Percentiles rank a stretch among this genome's conserved stretches.
Conservation (phyloP, 306 rosid species). For the Lotus japonicus region DNA sequence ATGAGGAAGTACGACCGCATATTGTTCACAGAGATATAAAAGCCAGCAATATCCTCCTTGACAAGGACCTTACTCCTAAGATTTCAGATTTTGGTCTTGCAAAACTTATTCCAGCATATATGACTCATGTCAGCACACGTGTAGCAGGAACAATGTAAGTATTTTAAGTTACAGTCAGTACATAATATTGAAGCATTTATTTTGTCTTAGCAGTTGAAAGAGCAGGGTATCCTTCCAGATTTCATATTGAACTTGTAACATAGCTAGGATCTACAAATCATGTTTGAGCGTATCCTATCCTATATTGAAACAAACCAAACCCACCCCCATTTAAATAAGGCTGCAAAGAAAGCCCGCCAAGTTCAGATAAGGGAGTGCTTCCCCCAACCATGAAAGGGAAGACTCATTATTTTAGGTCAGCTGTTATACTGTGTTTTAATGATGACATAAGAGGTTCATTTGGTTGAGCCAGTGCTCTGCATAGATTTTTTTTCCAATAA, state of each 20-base stretch:
- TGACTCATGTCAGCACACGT: slow-evolving; percentile 89
- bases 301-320: too few species aligned
- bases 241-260: too few species aligned
- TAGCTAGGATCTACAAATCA: too few species aligned
- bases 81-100: slow-evolving; percentile 98
- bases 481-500: not conserved
- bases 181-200: not conserved
- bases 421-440: not conserved
- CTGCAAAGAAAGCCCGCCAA: too few species aligned
- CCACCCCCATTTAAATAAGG: too few species aligned
- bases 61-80: slow-evolving; percentile 58
- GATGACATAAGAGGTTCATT: not conserved
- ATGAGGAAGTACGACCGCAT: slow-evolving; percentile 75
- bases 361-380: too few species aligned
- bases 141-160: slow-evolving; percentile 97
- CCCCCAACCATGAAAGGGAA: too few species aligned
- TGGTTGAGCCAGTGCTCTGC: slow-evolving; percentile 11
- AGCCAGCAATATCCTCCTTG: slow-evolving; percentile 96
- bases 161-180: not conserved
- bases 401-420: not conserved
- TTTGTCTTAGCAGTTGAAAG: not conserved
- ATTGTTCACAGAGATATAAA: slow-evolving; percentile 93
- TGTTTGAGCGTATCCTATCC: too few species aligned
- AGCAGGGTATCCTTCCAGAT: not conserved
- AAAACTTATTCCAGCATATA: slow-evolving; percentile 71